Percentiles rank a stretch among this genome's conserved stretches.
Evolutionary conservation across 108 stramenopile genomes (phyloP).

Genomic region (Conticribra weissflogii): DNA sequence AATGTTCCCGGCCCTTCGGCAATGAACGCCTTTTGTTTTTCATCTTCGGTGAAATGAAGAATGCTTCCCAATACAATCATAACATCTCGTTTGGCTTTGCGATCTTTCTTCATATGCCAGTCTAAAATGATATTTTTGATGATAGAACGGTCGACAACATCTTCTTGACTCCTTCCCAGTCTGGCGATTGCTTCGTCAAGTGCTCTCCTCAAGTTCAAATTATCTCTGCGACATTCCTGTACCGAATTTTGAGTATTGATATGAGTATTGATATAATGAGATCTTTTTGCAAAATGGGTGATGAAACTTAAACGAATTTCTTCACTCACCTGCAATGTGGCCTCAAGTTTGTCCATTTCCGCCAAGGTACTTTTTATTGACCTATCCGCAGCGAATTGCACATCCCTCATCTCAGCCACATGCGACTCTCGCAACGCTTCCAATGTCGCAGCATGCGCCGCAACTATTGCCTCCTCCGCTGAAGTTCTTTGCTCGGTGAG

Average conservation of each 20-base stretch:
- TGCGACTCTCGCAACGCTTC: conserved; percentile 64
- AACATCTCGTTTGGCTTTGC: conserved; percentile 78
- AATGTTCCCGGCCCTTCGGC: conserved; percentile 51
- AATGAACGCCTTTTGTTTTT: conserved; percentile 77
- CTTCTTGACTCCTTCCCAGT: conserved; percentile 88
- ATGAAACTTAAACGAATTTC: no score
- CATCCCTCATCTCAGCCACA: conserved; percentile 62
- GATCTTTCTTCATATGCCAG: conserved; percentile 78
- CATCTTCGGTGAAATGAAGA: conserved; percentile 86
- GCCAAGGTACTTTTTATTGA: conserved; percentile 62
- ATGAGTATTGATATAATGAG: no score
- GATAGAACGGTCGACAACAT: conserved; percentile 83
- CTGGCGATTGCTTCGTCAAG: conserved; percentile 89
- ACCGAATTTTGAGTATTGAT: background rate
- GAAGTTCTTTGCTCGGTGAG: conserved; percentile 69
- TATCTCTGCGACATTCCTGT: conserved; percentile 65
- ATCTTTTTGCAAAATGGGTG: no score
- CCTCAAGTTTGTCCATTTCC: conserved; percentile 65
- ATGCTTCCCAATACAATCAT: conserved; percentile 84
- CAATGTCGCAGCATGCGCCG: conserved; percentile 73
- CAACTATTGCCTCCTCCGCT: conserved; percentile 65
- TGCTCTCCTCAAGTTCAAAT: conserved; percentile 72
- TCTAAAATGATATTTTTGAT: conserved; percentile 92
- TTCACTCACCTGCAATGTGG: conserved; percentile 32
- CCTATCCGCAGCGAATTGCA: conserved; percentile 63